phyloP scores from a whole-genome alignment of 495 filamentous ascomycete species.

The Terfezia boudieri region DNA sequence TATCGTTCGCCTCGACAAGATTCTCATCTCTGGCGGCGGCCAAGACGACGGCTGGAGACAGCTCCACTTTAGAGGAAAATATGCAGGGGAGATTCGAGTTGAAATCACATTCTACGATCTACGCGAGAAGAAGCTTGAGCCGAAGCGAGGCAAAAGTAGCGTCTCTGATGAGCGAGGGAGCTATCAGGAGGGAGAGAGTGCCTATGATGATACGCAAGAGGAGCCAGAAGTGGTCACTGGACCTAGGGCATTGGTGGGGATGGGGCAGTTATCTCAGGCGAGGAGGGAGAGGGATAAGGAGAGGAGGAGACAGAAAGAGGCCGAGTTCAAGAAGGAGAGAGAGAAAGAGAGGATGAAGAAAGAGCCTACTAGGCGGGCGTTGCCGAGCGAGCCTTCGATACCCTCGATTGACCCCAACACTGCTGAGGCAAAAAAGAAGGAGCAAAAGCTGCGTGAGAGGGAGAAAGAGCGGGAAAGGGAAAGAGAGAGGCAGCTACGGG shows the following conservation, averaged over 20 bases:
- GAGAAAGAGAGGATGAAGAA: constrained; percentile 4
- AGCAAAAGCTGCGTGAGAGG: constrained; percentile 4
- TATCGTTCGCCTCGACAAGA: constrained; percentile 59
- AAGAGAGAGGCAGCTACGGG: background rate
- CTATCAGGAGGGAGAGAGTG: background rate
- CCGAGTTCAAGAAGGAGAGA: constrained; percentile 5
- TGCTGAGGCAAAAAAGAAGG: constrained; percentile 5
- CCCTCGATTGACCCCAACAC: background rate
- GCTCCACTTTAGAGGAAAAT: constrained; percentile 69
- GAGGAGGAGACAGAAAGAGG: constrained; percentile 5
- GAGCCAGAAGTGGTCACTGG: background rate
- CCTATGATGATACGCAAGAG: background rate
- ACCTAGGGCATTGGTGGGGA: background rate
- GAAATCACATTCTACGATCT: constrained; percentile 94
- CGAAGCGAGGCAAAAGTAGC: constrained; percentile 3
- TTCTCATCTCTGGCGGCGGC: constrained; percentile 68
- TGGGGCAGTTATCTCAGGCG: background rate
- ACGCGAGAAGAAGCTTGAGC: constrained; percentile 45
- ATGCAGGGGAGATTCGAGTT: constrained; percentile 81
- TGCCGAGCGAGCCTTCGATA: background rate
- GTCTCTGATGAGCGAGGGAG: constrained; percentile 2
- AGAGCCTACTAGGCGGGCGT: background rate
- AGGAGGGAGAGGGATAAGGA: background rate
- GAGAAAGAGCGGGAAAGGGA: constrained; percentile 8
- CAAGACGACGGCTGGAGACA: constrained; percentile 84